Percentiles rank a stretch among this genome's conserved stretches.
These are phyloP conservation scores for Datisca glomerata DNA, from an alignment of 306 rosid genomes.

Conservation along the genomic window DNA sequence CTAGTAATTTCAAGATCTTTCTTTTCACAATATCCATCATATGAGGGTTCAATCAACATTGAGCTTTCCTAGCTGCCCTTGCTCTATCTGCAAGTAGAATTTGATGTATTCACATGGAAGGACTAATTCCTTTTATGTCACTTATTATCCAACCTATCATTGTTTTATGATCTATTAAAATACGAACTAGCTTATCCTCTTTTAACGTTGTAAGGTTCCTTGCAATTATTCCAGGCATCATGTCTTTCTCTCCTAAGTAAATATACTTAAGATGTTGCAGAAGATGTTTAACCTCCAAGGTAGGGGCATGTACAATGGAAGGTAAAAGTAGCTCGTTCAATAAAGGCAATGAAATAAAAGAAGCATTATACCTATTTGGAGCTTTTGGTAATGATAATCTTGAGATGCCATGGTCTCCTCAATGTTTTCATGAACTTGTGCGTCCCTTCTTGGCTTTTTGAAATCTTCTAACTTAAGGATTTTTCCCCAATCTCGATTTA, in stretches of 20 bases:
- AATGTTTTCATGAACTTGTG: no score
- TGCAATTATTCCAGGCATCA: neutral
- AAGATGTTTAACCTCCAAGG: neutral
- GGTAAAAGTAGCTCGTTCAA: neutral
- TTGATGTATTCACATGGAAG: no score
- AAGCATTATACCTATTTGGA: no score
- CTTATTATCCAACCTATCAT: neutral
- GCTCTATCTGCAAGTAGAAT: neutral
- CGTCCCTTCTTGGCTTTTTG: no score
- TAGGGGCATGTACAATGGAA: no score
- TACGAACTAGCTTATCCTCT: no score
- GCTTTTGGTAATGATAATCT: no score
- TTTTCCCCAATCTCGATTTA: no score
- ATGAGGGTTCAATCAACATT: neutral
- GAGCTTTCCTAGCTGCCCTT: neutral
- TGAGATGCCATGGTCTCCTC: no score
- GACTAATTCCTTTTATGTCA: neutral
- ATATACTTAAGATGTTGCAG: neutral
- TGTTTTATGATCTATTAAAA: neutral
- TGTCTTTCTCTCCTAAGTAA: neutral
- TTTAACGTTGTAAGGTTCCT: neutral
- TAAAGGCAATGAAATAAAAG: neutral
- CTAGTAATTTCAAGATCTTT: no score
- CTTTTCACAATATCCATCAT: neutral
- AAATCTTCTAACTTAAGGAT: no score